Evolutionary conservation across 1,284 basidiomycete genomes (phyloP), one percentile per base, ranked within the genome.

Genomic region (Lentinula novae-zelandiae): DNA sequence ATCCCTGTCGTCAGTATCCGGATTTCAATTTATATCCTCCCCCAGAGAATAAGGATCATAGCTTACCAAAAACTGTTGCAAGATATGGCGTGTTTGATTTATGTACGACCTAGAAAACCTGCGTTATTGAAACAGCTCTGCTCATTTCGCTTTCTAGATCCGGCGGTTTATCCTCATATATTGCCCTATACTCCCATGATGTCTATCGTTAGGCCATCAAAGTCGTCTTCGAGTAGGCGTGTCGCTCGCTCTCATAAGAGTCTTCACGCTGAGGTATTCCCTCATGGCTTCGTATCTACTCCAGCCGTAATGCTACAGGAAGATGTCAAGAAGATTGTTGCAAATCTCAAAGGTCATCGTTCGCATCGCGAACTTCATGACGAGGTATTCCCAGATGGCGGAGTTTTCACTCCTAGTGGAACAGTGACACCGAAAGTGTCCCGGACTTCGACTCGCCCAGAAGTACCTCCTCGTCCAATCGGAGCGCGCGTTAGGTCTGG

Each of bases 91-190:
- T 62, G n/a, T 70, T 75, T 42, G 62, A 71, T 48, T 58, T 74
- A 49, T 76, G 75, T 75, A 65, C 57, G 73, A 60, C 20, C 10
- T 8, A n/a, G 27, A 15, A 38, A 36, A 49, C 39, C 33, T 53
- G 13, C 9, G 34, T n/a, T 5, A 34, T 44, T 2, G 15, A 22
- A 22, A 13, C 8, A 46, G 55, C 48, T 17, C 7, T 33, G 48
- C 60, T 61, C 31, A 67, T 10, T 20, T 7, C 38, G 20, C n/a
- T 9, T 39, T 27, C 1, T 63, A 72, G 74, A 73, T 62, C 67
- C 71, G 12, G 62, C 70, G 7, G 66, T 71, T 8, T 80, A 81
- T 68, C 78, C 80, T 36, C 53, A 72, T 67, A 71, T 80, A 36
- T 70, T 76, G 34, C 66, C 79, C 15, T 79, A 78, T 63, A 75